These are phyloP conservation scores for Citropsis articulata DNA, from an alignment of 345 rosid species.

Conservation along the genomic window DNA sequence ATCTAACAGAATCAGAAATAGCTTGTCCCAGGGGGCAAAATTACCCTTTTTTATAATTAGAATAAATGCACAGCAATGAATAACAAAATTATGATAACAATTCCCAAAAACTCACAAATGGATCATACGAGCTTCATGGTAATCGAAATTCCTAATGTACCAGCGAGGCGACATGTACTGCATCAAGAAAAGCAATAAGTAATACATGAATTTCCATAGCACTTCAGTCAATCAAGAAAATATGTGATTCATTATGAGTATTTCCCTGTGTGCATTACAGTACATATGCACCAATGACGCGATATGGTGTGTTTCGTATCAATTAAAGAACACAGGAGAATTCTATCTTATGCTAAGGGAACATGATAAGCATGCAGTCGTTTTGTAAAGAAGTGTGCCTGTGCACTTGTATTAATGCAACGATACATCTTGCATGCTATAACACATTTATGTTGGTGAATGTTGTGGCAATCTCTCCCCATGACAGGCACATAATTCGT, in stretches of 20 bases:
- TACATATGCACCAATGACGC: constrained; percentile 62
- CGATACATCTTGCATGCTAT: background rate
- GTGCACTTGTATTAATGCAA: background rate
- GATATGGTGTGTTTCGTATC: constrained; percentile 55
- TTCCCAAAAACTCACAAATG: constrained; percentile 66
- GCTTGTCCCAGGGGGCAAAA: background rate
- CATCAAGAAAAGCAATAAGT: constrained; percentile 13
- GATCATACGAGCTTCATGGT: constrained; percentile 58
- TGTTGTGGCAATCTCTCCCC: background rate
- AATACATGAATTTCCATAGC: background rate
- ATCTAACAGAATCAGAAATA: background rate
- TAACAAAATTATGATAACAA: background rate
- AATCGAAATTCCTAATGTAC: constrained; percentile 82
- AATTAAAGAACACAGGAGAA: constrained; percentile 4
- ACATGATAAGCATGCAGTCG: background rate
- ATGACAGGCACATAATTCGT: background rate
- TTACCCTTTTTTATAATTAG: background rate
- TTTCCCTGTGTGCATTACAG: background rate
- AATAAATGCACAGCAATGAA: constrained; percentile 10
- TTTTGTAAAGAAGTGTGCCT: background rate
- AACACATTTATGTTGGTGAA: background rate
- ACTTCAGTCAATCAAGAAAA: background rate
- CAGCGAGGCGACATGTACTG: constrained; percentile 87
- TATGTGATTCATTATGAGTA: background rate
- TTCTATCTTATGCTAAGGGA: background rate